Evolutionary conservation across 331 rosid genomes (phyloP).

Genomic region (Prunus yedoensis): DNA sequence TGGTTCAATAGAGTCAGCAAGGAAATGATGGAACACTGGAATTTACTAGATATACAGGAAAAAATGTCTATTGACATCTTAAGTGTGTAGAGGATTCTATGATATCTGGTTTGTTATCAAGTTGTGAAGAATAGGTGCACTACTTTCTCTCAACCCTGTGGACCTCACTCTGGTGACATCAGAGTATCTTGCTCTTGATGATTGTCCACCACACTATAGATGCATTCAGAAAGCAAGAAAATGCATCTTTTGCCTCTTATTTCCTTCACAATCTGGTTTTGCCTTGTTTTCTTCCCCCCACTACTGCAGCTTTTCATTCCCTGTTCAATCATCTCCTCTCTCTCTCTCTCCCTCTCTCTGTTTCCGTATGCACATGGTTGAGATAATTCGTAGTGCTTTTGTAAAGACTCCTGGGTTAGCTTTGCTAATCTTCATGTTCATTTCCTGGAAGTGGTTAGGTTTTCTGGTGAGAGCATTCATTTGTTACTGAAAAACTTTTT

Average conservation of each 20-base stretch:
- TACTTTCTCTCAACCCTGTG: background rate
- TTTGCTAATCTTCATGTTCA: background rate
- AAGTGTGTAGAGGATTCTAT: background rate
- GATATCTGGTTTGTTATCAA: background rate
- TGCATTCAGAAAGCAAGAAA: background rate
- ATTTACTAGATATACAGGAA: background rate
- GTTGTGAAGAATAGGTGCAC: background rate
- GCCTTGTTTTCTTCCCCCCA: background rate
- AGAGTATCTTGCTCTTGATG: background rate
- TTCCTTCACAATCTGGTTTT: background rate
- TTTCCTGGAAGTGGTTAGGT: background rate
- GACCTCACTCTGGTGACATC: background rate
- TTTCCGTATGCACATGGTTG: background rate
- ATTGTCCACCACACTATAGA: background rate
- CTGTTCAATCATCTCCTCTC: background rate
- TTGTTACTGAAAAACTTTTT: too few species aligned
- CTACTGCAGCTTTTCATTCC: background rate
- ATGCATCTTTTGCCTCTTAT: background rate
- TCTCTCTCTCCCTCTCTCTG: background rate
- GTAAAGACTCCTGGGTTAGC: background rate
- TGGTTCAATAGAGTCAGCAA: background rate
- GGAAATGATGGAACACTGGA: background rate
- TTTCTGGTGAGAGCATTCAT: background rate
- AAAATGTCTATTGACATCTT: background rate
- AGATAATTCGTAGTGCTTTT: background rate